Conservation (phyloP, 768 basidiomycete species). For the Pleurotus salmoneostramineus region DNA sequence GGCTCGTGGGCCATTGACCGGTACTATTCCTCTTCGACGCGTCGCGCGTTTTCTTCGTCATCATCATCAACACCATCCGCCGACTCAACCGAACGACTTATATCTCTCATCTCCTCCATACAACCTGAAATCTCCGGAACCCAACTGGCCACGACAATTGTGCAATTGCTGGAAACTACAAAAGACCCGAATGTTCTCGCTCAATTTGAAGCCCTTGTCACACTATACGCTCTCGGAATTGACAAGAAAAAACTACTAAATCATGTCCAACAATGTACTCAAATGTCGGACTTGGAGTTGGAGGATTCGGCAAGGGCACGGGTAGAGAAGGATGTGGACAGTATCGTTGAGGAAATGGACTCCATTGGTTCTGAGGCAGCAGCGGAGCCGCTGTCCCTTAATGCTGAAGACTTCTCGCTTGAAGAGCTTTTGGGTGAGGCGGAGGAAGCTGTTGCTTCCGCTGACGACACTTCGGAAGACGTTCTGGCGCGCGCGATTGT, state of each 20-base stretch:
- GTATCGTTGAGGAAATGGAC: background rate
- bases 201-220: constrained; percentile 5
- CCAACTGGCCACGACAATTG: constrained; percentile 17
- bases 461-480: background rate
- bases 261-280: background rate
- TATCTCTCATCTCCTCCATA: constrained; percentile 15
- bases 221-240: background rate
- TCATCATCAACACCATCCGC: background rate
- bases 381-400: background rate
- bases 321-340: background rate
- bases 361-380: background rate
- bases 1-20: constrained; percentile 15
- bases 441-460: background rate
- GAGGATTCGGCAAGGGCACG: background rate
- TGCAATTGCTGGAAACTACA: constrained; percentile 14
- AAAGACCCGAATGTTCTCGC: constrained; percentile 2
- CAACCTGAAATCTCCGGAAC: constrained; percentile 16
- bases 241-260: background rate
- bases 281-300: background rate
- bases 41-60: constrained; percentile 9
- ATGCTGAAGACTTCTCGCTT: background rate
- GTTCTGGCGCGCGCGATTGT: constrained; percentile 4
- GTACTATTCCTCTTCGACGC: constrained; percentile 13
- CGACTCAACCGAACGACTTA: constrained; percentile 12
- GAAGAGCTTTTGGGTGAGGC: background rate